Conservation (phyloP, 805 yeast genomes). For the Starmerella apicola region DNA sequence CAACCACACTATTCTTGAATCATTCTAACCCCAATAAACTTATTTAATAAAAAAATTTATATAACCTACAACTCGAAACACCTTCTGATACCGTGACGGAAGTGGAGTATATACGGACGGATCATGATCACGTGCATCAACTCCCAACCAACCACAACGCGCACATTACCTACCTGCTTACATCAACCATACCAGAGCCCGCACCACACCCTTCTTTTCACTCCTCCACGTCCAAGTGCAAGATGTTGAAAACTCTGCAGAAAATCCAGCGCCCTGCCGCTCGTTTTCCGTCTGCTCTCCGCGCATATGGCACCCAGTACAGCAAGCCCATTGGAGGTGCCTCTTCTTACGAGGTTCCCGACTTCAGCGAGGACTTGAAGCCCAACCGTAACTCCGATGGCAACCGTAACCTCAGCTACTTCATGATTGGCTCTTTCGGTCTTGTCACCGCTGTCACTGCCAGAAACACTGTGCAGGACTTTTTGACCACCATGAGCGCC, state of each 20-base stretch:
- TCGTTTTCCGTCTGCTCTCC: constrained; percentile 7
- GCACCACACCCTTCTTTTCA: neutral
- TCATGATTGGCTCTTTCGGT: constrained; percentile 96
- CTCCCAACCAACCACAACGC: too few species aligned
- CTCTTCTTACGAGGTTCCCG: constrained; percentile 82
- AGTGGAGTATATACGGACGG: too few species aligned
- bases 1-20: too few species aligned
- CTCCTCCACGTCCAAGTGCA: neutral
- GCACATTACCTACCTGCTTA: too few species aligned
- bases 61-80: too few species aligned
- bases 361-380: constrained; percentile 70
- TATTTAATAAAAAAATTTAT: too few species aligned
- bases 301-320: constrained; percentile 15
- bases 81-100: too few species aligned
- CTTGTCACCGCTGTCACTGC: constrained; percentile 86
- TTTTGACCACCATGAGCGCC: constrained; percentile 87
- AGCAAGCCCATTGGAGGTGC: constrained; percentile 24
- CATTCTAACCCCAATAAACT: too few species aligned
- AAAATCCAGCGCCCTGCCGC: constrained; percentile 13
- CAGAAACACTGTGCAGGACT: constrained; percentile 84
- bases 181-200: too few species aligned
- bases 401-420: constrained; percentile 80
- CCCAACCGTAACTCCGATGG: constrained; percentile 57
- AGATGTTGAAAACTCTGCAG: constrained; percentile 17
- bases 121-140: too few species aligned